These are phyloP conservation scores for Fusarium brevicatenulatum DNA, from an alignment of 2,329 filamentous ascomycete genomes.

Conservation along the genomic window DNA sequence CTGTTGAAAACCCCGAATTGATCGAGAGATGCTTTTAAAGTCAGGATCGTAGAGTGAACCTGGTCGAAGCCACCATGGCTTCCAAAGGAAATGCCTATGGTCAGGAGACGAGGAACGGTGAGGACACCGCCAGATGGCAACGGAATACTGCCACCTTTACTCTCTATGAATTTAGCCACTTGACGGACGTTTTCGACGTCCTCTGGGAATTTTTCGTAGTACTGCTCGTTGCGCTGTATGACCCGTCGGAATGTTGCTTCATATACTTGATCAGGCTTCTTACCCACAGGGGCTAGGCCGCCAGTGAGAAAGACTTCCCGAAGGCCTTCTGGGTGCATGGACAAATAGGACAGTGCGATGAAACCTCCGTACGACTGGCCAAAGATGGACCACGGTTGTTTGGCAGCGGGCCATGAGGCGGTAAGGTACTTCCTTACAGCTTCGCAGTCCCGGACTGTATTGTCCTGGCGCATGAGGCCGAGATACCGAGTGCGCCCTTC, in stretches of 20 bases:
- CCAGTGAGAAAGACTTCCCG: slow-evolving; percentile 87
- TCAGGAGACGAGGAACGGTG: slow-evolving; percentile 78
- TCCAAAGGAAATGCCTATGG: slow-evolving; percentile 82
- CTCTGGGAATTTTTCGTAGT: slow-evolving; percentile 87
- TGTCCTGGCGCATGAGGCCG: slow-evolving; percentile 87
- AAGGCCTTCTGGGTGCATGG: slow-evolving; percentile 79
- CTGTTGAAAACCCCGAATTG: slow-evolving; percentile 80
- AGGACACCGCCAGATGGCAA: slow-evolving; percentile 79
- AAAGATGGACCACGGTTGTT: slow-evolving; percentile 84
- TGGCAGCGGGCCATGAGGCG: slow-evolving; percentile 71
- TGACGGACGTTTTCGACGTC: slow-evolving; percentile 75
- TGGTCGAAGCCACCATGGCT: slow-evolving; percentile 79
- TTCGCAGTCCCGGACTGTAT: slow-evolving; percentile 88
- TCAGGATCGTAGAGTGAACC: slow-evolving; percentile 79
- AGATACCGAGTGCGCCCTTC: slow-evolving; percentile 82
- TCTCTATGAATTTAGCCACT: slow-evolving; percentile 72
- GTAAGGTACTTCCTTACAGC: slow-evolving; percentile 83
- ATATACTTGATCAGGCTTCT: slow-evolving; percentile 80
- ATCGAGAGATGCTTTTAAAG: slow-evolving; percentile 76
- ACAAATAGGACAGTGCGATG: slow-evolving; percentile 84
- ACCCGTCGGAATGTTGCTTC: slow-evolving; percentile 75
- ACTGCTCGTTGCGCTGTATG: slow-evolving; percentile 76
- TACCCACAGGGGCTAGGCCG: slow-evolving; percentile 81
- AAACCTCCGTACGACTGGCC: slow-evolving; percentile 96
- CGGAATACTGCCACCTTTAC: slow-evolving; percentile 64